Evolutionary conservation across 768 basidiomycete species (phyloP).

Genomic region (Collybia nuda): DNA sequence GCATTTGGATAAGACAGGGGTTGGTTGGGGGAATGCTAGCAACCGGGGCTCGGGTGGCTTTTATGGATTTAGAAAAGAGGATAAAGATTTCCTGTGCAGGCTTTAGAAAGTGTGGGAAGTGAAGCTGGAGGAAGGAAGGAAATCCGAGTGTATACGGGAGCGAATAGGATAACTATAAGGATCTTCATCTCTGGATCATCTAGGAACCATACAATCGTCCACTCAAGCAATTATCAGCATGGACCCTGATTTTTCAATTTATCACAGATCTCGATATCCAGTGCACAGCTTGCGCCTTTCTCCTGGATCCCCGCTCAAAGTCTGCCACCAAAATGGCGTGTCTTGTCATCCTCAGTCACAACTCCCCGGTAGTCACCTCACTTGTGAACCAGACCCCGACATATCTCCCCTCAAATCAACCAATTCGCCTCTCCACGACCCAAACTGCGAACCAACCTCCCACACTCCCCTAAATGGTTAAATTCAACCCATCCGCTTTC

Average conservation of each 20-base stretch:
- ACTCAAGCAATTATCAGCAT: no score
- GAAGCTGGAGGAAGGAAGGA: not conserved
- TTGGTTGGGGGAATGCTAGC: constrained; percentile 3
- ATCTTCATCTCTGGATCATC: constrained; percentile 11
- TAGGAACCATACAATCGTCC: constrained; percentile 12
- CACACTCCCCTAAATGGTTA: constrained; percentile 7
- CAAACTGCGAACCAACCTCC: constrained; percentile 1
- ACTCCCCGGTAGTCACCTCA: no score
- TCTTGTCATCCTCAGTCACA: no score
- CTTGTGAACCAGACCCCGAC: no score
- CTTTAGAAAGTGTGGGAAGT: not conserved
- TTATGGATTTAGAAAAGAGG: constrained; percentile 14
- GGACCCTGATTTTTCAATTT: constrained; percentile 6
- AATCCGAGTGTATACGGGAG: constrained; percentile 11
- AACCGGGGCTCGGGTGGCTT: constrained; percentile 8
- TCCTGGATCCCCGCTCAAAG: not conserved
- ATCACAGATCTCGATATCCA: constrained; percentile 4
- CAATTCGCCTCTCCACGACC: not conserved
- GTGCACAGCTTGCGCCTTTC: not conserved
- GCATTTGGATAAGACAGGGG: constrained; percentile 41
- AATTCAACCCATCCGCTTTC: no score
- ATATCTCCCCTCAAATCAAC: not conserved
- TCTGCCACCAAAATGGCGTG: not conserved
- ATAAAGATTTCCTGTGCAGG: not conserved
- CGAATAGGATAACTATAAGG: constrained; percentile 16